Base-by-base conservation (phyloP, 192 early-diverging fungal species). In the Backusella luteola region DNA sequence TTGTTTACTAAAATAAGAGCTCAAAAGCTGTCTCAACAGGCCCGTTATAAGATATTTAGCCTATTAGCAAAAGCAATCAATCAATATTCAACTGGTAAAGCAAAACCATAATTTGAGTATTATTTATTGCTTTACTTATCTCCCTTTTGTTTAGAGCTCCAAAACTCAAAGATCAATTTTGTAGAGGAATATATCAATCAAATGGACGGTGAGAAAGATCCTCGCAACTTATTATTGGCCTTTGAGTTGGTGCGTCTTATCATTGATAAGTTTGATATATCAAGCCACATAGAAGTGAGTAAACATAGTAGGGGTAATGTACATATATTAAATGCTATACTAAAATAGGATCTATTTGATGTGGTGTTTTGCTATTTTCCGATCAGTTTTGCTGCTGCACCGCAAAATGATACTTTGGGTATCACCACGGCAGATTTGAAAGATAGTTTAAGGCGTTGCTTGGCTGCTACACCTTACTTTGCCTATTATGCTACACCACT, bases 291-390 rank as follows among this genome's bases (percentile, higher is more conserved):
- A 1, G 96, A 97, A 76, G 91, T 93, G 83, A 67, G 52, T 6
- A 44, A 29, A 46, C 14, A 21, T 4, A 21, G 15, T 14, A n/a
- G n/a, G 21, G n/a, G 11, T 36, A 11, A 8, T n/a, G 0, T 53
- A 53, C 19, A 53, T 53, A 44, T 71, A 78, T 46, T 85, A 21
- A 19, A 53, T 63, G 32, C 44, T 70, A 15, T 42, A 9, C 36
- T 17, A 15, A 69, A 21, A 21, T 75, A 94, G 89, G 96, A 97
- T 72, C 75, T 99, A 52, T 99, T 99, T 82, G 96, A 99, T 69
- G 90, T 98, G 26, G 87, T 96, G 34, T 99, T 98, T 75, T 99
- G 97, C 86, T 99, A 99, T 85, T 99, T 99, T 78, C 98, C 98
- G 1, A 99, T 99, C 80, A 99, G 97, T 6, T 99, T 99, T 82